Conservation (phyloP, 345 rosid species). For the Rubroshorea leprosula region DNA sequence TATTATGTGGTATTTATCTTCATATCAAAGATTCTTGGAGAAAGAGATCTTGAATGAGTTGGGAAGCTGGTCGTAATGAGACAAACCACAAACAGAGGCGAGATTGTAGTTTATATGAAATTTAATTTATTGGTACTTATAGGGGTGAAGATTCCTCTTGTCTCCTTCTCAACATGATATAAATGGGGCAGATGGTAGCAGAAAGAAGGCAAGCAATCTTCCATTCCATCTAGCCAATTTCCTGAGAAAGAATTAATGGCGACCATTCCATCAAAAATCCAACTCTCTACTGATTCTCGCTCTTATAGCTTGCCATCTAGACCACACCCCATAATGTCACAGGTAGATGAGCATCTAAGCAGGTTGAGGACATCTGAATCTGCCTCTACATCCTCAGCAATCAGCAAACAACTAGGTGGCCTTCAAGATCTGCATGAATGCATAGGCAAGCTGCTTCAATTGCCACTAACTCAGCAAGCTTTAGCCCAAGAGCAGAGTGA, state of each 20-base stretch:
- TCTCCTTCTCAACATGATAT: not conserved
- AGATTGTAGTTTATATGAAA: too few relatives aligned
- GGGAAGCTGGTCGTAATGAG: too few relatives aligned
- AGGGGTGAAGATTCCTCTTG: not conserved
- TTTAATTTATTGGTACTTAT: too few relatives aligned
- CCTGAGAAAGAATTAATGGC: not conserved
- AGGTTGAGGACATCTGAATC: conserved; percentile 17
- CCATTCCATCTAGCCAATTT: not conserved
- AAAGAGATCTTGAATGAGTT: too few relatives aligned
- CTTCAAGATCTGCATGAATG: conserved; percentile 31
- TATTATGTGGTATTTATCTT: too few relatives aligned
- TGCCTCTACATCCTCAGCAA: conserved; percentile 16
- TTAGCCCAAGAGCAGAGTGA: conserved; percentile 19
- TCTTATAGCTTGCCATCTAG: conserved; percentile 26
- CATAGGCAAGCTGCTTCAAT: conserved; percentile 22
- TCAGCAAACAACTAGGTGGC: not conserved
- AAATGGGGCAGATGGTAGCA: not conserved
- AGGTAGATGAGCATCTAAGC: conserved; percentile 17
- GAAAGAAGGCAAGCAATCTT: not conserved
- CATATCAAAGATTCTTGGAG: too few relatives aligned
- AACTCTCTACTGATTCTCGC: conserved; percentile 7
- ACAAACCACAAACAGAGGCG: too few relatives aligned
- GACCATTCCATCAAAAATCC: not conserved
- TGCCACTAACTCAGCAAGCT: conserved; percentile 23
- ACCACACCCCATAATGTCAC: conserved; percentile 19